Conservation (phyloP, 75 land plant species). For the Larix kaempferi region DNA sequence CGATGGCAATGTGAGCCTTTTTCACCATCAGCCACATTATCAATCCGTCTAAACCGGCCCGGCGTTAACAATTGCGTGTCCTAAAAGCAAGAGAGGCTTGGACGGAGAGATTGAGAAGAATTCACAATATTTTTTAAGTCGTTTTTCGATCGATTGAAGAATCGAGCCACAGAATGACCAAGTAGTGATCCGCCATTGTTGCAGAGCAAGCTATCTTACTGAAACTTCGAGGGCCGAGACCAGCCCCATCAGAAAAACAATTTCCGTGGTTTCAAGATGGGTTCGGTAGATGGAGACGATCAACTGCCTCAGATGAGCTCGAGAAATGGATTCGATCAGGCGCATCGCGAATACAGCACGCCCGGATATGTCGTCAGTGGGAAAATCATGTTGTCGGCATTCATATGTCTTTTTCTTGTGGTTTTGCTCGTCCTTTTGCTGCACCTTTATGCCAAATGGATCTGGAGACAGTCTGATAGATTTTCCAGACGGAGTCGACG, state of each 20-base stretch:
- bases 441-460: conserved; percentile 44
- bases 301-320: neutral
- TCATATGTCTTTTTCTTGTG: conserved; percentile 31
- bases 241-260: too few relatives aligned
- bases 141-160: neutral
- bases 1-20: too few relatives aligned
- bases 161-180: neutral
- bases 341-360: too few relatives aligned
- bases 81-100: too few relatives aligned
- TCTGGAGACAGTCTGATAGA: conserved; percentile 20
- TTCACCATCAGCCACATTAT: too few relatives aligned
- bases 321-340: too few relatives aligned
- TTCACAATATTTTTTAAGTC: too few relatives aligned
- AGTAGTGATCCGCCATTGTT: too few relatives aligned
- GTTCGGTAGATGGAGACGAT: neutral
- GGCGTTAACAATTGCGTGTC: neutral
- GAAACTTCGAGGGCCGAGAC: too few relatives aligned
- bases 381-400: conserved; percentile 37
- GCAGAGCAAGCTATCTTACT: too few relatives aligned
- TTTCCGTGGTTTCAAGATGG: too few relatives aligned
- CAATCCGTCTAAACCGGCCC: neutral
- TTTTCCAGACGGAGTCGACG: neutral
- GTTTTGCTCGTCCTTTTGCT: conserved; percentile 29
- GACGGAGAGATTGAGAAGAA: too few relatives aligned
- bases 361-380: conserved; percentile 11